Evolutionary conservation across 805 yeast genomes (phyloP).

Genomic region (Candida loeiensis): DNA sequence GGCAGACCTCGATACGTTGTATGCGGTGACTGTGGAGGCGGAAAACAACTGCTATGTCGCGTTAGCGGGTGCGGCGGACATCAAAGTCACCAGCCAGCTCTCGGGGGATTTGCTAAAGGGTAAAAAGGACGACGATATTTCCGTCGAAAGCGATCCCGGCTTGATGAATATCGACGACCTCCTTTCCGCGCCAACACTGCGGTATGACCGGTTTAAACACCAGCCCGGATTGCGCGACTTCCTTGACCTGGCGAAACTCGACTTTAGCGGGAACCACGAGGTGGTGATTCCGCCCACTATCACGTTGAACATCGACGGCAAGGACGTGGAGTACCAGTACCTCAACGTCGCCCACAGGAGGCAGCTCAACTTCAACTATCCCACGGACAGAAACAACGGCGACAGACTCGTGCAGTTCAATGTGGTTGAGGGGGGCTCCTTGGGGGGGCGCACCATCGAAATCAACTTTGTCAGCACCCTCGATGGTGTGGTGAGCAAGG

Average conservation of each 20-base stretch:
- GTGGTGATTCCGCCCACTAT: constrained; percentile 38
- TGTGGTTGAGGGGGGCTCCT: constrained; percentile 53
- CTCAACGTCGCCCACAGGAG: constrained; percentile 42
- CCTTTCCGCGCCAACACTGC: constrained; percentile 20
- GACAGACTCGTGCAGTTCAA: constrained; percentile 38
- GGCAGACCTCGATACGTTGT: constrained; percentile 38
- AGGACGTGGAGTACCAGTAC: constrained; percentile 42
- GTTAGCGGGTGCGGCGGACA: constrained; percentile 43
- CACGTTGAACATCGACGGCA: constrained; percentile 36
- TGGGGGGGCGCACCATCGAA: constrained; percentile 54
- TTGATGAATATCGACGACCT: constrained; percentile 10
- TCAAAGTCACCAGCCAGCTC: constrained; percentile 41
- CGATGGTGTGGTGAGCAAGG: constrained; percentile 17
- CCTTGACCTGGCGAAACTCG: constrained; percentile 33
- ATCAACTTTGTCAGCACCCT: constrained; percentile 43
- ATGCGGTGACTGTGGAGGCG: constrained; percentile 42
- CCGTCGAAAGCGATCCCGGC: constrained; percentile 4
- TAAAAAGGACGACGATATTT: constrained; percentile 7
- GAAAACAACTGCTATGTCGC: constrained; percentile 43
- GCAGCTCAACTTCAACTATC: constrained; percentile 41
- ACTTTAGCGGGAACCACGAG: constrained; percentile 36
- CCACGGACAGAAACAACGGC: constrained; percentile 15
- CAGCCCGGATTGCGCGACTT: constrained; percentile 46
- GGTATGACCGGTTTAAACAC: constrained; percentile 25
- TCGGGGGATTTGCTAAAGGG: constrained; percentile 30